Conservation (phyloP, 352 stramenopile genomes). For the Salisapilia sapeloensis region DNA sequence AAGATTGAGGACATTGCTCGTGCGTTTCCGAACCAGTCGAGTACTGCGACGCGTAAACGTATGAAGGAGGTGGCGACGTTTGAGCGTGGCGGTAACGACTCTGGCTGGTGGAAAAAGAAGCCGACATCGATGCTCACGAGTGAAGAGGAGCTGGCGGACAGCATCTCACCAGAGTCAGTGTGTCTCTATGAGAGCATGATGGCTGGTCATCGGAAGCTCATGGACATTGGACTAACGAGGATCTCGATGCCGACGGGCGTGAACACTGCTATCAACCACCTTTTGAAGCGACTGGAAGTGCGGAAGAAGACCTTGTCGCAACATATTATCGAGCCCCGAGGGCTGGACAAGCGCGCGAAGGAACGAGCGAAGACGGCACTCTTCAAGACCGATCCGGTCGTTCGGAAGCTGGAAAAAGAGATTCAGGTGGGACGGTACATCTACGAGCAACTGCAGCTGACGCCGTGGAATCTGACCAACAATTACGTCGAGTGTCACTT, state of each 20-base stretch:
- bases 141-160: conserved; percentile 60
- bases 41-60: conserved; percentile 66
- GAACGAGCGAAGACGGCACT: conserved; percentile 52
- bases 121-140: conserved; percentile 32
- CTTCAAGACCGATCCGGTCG: conserved; percentile 45
- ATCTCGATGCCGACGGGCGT: conserved; percentile 58
- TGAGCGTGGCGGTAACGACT: conserved; percentile 66
- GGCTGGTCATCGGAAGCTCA: conserved; percentile 52
- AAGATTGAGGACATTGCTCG: conserved; percentile 75
- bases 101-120: conserved; percentile 77
- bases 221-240: conserved; percentile 71
- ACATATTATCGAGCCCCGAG: conserved; percentile 26
- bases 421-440: conserved; percentile 74
- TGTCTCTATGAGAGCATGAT: conserved; percentile 82
- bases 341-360: conserved; percentile 25
- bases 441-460: conserved; percentile 58
- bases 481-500: conserved; percentile 78
- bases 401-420: conserved; percentile 60
- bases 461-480: conserved; percentile 71
- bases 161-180: conserved; percentile 58
- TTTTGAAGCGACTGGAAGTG: conserved; percentile 56
- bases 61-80: conserved; percentile 80
- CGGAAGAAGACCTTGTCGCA: conserved; percentile 35
- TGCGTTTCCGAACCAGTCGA: conserved; percentile 66
- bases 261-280: conserved; percentile 46